phyloP scores from a whole-genome alignment of 164 flowering plant species.

The Vitis riparia region DNA sequence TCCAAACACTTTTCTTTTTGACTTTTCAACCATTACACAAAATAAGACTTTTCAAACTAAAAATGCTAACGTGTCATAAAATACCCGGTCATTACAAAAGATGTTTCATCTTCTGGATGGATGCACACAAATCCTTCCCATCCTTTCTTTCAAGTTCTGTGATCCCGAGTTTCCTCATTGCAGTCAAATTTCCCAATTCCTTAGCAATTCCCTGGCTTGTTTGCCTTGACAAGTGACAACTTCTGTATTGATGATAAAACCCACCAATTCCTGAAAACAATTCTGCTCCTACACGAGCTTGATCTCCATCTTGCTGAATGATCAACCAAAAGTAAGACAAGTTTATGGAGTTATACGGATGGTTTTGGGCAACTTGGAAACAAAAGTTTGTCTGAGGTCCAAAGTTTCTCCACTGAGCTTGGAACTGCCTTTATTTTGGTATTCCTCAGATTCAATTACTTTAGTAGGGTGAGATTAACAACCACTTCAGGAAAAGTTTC shows the following conservation, averaged over 20 bases:
- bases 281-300: slow-evolving; percentile 1
- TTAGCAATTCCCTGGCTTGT: background rate
- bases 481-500: background rate
- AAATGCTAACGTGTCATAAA: too few relatives aligned
- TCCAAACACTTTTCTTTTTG: too few relatives aligned
- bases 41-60: too few relatives aligned
- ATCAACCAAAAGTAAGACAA: too few relatives aligned
- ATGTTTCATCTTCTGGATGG: slow-evolving; percentile 21
- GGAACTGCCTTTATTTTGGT: slow-evolving; percentile 2
- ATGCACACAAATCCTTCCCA: slow-evolving; percentile 6
- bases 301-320: background rate
- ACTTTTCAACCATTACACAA: too few relatives aligned
- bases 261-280: slow-evolving; percentile 1
- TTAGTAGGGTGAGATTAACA: too few relatives aligned
- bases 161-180: slow-evolving; percentile 14
- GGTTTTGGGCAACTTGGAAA: too few relatives aligned
- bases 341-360: too few relatives aligned
- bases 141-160: slow-evolving; percentile 6
- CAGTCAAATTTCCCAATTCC: slow-evolving; percentile 7
- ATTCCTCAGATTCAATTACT: background rate
- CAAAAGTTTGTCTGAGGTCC: background rate
- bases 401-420: background rate
- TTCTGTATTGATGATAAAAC: slow-evolving; percentile 2
- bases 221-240: slow-evolving; percentile 6
- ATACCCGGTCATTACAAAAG: too few relatives aligned